A percentile compares a stretch with the other conserved stretches of the same genome.
Conservation (phyloP, 768 basidiomycete genomes). For the Megacollybia marginata region DNA sequence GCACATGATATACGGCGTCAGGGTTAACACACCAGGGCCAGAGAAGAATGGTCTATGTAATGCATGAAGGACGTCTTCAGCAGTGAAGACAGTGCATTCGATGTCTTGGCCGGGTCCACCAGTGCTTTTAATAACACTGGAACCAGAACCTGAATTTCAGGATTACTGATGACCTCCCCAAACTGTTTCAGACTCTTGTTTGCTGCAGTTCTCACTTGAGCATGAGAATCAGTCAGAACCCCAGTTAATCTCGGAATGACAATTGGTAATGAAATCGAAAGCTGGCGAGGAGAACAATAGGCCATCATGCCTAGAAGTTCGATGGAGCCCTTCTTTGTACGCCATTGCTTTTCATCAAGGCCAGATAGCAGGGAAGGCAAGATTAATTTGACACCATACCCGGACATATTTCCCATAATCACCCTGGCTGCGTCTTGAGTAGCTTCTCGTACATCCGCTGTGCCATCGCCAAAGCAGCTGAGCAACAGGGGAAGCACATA, state of each 20-base stretch:
- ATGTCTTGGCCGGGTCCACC: conserved; percentile 89
- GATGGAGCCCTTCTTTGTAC: conserved; percentile 95
- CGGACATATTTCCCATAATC: conserved; percentile 94
- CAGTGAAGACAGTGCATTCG: conserved; percentile 75
- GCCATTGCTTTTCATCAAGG: conserved; percentile 97
- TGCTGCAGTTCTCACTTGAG: conserved; percentile 87
- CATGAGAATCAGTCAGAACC: conserved; percentile 94
- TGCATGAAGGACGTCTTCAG: conserved; percentile 96
- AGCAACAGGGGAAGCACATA: conserved; percentile 80
- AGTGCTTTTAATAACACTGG: conserved; percentile 88
- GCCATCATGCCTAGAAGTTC: conserved; percentile 98
- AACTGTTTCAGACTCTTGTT: conserved; percentile 97
- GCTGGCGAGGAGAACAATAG: conserved; percentile 91
- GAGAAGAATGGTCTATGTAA: conserved; percentile 94
- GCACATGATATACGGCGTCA: neutral
- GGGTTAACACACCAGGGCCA: conserved; percentile 65
- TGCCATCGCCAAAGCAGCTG: conserved; percentile 78
- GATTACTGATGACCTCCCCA: conserved; percentile 97
- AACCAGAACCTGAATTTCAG: conserved; percentile 89
- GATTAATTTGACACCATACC: conserved; percentile 93
- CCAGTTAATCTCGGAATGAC: conserved; percentile 95
- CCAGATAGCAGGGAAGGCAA: conserved; percentile 84
- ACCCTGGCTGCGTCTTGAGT: conserved; percentile 86
- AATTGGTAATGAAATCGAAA: conserved; percentile 90
- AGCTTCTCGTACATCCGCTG: conserved; percentile 85